Evolutionary conservation across 306 rosid genomes (phyloP), one percentile per base, ranked within the genome.

Genomic region (Glycine latifolia): DNA sequence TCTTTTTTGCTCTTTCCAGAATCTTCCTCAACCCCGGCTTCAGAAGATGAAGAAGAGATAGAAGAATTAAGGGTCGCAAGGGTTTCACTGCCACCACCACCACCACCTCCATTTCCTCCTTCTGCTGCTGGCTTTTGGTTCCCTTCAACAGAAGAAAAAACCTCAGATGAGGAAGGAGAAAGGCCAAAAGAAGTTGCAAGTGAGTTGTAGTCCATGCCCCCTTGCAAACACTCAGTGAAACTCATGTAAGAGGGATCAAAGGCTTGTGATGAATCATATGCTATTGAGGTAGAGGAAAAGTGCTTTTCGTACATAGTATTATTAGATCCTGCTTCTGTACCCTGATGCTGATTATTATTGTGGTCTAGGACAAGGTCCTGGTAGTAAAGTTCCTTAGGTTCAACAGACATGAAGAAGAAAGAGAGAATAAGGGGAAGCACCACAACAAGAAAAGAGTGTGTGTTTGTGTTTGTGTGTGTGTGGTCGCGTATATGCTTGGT

Each of bases 11-110:
- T 87, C 77, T 92, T 92, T 1, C 84, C 87, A 0, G 92, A 89
- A 74, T 93, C 93, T 76, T 93, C 94, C 33, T 92, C 97, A 35
- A 79, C 91, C 8, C 90, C 91, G 16, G 87, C 92, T 80, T 93
- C 97, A 4, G 97, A 79, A 17, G 97, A 92, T 15, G 97, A 93
- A 14, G 91, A 90, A 59, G 97, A 91, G 17, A 89, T 52, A 13
- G 92, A 91, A 2, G 97, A 89, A 84, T 85, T 88, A n/a, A 81
- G 90, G 14, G 91, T 82, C 35, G 85, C 83, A 69, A 72, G 85
- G 78, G 83, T 83, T 74, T 89, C 89, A 37, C 78, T 77, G 3
- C 75, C 77, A 10, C 79, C 69, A 9, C 53, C 56, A 7, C 1
- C 66, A 13, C 66, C 79, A 4, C 47, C 77, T 67, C 2, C 71